Conservation (phyloP, 2,329 filamentous ascomycete species). For the Cladophialophora immunda region DNA sequence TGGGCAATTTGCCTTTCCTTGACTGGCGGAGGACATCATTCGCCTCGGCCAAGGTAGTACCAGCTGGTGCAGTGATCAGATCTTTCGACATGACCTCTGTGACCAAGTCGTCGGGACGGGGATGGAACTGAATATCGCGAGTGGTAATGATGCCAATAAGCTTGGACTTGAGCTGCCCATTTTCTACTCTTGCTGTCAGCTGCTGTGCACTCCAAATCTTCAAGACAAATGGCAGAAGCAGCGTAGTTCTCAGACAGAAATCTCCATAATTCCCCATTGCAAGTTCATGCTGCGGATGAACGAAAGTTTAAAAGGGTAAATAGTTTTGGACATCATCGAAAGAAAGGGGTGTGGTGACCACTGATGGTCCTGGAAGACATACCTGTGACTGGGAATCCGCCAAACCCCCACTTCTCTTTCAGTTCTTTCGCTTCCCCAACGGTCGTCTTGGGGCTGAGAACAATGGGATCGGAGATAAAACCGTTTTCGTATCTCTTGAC, state of each 20-base stretch:
- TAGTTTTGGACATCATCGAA: constrained; percentile 75
- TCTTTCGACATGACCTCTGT: constrained; percentile 95
- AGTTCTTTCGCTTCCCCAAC: constrained; percentile 89
- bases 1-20: constrained; percentile 98
- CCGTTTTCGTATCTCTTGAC: constrained; percentile 99
- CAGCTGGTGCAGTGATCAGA: constrained; percentile 84
- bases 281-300: constrained; percentile 96
- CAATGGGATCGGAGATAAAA: constrained; percentile 95
- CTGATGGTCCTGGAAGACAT: constrained; percentile 56
- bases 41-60: constrained; percentile 84
- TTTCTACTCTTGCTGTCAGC: constrained; percentile 66
- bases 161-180: constrained; percentile 91
- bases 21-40: constrained; percentile 93
- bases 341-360: constrained; percentile 32
- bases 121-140: constrained; percentile 97
- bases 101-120: constrained; percentile 74
- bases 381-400: constrained; percentile 99
- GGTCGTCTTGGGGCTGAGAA: constrained; percentile 86
- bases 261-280: constrained; percentile 93
- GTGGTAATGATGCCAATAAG: constrained; percentile 97
- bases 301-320: constrained; percentile 93
- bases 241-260: constrained; percentile 58
- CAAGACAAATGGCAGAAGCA: constrained; percentile 22
- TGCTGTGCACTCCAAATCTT: not conserved
- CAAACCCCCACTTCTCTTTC: constrained; percentile 98